Conservation (phyloP, 805 yeast species). For the Candida pini region DNA sequence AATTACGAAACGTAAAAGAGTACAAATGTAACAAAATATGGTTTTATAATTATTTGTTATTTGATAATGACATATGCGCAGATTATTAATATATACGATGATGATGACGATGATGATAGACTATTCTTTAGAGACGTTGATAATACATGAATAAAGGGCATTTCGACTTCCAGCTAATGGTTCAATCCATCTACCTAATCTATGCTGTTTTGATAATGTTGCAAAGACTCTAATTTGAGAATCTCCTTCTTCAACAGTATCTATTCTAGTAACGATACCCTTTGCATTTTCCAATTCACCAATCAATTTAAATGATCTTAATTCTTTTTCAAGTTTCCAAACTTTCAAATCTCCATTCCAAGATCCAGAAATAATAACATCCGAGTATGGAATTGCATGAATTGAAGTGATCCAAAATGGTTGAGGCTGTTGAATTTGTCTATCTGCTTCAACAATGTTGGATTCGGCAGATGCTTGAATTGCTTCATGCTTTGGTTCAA, state of each 20-base stretch:
- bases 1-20: not conserved
- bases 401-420: constrained; percentile 86
- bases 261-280: constrained; percentile 68
- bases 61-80: too few relatives aligned
- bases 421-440: constrained; percentile 61
- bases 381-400: constrained; percentile 77
- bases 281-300: constrained; percentile 54
- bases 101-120: not conserved
- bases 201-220: constrained; percentile 76
- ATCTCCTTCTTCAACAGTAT: constrained; percentile 43
- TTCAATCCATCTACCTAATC: constrained; percentile 80
- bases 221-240: constrained; percentile 55
- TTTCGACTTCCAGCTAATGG: constrained; percentile 64
- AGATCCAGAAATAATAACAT: constrained; percentile 83
- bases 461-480: constrained; percentile 52
- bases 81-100: not conserved
- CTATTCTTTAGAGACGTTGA: constrained; percentile 26
- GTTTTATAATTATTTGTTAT: too few relatives aligned
- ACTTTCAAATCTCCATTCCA: constrained; percentile 72
- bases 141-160: constrained; percentile 55
- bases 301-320: constrained; percentile 53
- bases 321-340: constrained; percentile 68
- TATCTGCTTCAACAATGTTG: constrained; percentile 28
- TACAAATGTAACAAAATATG: not conserved
- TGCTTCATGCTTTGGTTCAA: constrained; percentile 36